Conservation (phyloP, 768 basidiomycete genomes). For the Termitomyces sp. region DNA sequence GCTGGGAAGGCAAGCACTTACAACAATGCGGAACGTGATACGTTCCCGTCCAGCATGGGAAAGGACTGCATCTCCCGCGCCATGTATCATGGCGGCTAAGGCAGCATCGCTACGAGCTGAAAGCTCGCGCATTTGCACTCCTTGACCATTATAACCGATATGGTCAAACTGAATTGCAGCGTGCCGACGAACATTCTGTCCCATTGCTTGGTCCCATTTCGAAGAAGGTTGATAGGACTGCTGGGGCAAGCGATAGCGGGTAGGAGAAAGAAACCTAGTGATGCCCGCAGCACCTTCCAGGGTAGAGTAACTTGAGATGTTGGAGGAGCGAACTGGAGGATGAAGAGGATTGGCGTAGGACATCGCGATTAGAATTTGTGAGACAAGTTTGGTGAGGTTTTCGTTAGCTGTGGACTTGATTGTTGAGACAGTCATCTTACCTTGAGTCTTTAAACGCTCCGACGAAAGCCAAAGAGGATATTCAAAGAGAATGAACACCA, state of each 20-base stretch:
- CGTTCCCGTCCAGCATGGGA: conserved; percentile 24
- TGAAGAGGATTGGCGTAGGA: conserved; percentile 41
- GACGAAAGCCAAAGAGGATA: neutral
- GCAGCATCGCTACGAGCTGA: conserved; percentile 27
- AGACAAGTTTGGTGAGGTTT: neutral
- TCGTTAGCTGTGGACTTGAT: neutral
- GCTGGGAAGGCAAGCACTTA: conserved; percentile 9
- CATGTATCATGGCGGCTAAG: conserved; percentile 31
- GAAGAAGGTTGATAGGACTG: conserved; percentile 18
- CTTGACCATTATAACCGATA: conserved; percentile 34
- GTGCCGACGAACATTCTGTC: conserved; percentile 13
- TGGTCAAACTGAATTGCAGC: conserved; percentile 34
- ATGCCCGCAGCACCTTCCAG: conserved; percentile 16
- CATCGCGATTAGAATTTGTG: conserved; percentile 18
- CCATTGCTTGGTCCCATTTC: conserved; percentile 17
- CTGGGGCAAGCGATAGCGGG: conserved; percentile 33
- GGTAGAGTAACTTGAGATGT: conserved; percentile 23
- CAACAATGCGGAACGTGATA: conserved; percentile 34
- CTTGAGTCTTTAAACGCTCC: neutral
- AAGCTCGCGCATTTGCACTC: conserved; percentile 42
- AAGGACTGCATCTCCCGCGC: conserved; percentile 33
- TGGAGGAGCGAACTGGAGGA: conserved; percentile 24
- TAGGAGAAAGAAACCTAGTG: conserved; percentile 22
- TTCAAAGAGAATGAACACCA: neutral
- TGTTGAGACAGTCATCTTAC: neutral